Percentiles rank a stretch among this genome's conserved stretches.
Conservation (phyloP, 495 filamentous ascomycete genomes). For the Penicillium subrubescens region DNA sequence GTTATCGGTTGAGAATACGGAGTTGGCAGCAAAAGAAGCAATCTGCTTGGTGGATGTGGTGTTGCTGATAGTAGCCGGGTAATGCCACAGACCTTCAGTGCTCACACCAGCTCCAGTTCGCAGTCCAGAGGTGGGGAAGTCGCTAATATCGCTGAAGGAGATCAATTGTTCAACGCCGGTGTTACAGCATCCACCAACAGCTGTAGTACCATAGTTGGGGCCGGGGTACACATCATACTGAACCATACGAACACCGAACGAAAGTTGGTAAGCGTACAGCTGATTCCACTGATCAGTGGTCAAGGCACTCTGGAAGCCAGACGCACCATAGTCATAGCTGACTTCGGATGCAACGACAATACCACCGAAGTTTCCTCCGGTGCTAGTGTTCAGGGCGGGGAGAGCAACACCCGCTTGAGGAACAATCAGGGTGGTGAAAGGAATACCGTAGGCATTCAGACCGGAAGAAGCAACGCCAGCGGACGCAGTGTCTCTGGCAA, state of each 20-base stretch:
- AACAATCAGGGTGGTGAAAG: conserved; percentile 56
- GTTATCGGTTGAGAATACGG: conserved; percentile 23
- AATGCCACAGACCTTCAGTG: conserved; percentile 58
- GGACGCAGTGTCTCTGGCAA: conserved; percentile 53
- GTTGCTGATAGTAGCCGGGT: conserved; percentile 58
- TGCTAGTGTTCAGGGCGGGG: conserved; percentile 50
- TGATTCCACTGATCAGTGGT: conserved; percentile 58
- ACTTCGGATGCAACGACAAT: conserved; percentile 60
- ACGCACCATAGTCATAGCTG: conserved; percentile 52
- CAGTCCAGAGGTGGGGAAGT: conserved; percentile 54
- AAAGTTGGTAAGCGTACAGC: conserved; percentile 59
- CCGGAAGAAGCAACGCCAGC: conserved; percentile 52
- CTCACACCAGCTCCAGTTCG: conserved; percentile 52
- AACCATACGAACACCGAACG: conserved; percentile 63
- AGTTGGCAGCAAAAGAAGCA: conserved; percentile 50
- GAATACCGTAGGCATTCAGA: conserved; percentile 64
- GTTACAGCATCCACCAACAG: conserved; percentile 47
- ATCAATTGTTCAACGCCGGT: conserved; percentile 54
- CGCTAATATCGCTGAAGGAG: conserved; percentile 48
- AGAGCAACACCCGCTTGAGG: conserved; percentile 53
- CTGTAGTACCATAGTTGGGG: conserved; percentile 49
- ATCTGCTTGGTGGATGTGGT: conserved; percentile 54
- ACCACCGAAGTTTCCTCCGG: conserved; percentile 57
- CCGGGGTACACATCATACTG: conserved; percentile 59
- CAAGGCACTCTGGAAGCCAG: conserved; percentile 54